phyloP scores from a whole-genome alignment of 2,329 filamentous ascomycete genomes.

The Ustulina deusta region DNA sequence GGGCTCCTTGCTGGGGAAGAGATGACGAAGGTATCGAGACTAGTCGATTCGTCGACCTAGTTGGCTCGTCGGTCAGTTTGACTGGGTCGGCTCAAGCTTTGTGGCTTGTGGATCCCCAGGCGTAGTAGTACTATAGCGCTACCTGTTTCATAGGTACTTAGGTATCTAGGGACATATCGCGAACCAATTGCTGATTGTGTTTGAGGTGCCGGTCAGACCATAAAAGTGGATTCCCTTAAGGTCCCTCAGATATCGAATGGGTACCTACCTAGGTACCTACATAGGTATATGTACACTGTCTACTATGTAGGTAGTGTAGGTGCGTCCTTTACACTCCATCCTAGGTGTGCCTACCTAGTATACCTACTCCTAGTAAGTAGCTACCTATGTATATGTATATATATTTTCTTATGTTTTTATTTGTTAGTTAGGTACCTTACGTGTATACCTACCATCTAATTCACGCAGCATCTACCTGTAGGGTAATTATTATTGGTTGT shows the following conservation, averaged over 20 bases:
- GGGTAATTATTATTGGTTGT: too few species aligned
- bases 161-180: neutral
- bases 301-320: too few species aligned
- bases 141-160: too few species aligned
- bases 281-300: neutral
- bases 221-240: slow-evolving; percentile 16
- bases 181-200: slow-evolving; percentile 5
- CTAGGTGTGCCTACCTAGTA: too few species aligned
- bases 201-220: slow-evolving; percentile 14
- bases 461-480: neutral
- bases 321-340: too few species aligned
- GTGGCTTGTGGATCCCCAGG: slow-evolving; percentile 25
- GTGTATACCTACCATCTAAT: neutral
- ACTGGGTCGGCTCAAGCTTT: slow-evolving; percentile 33
- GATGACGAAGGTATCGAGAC: slow-evolving; percentile 5
- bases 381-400: neutral
- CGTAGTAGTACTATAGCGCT: too few species aligned
- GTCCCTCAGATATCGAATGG: slow-evolving; percentile 1
- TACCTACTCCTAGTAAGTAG: too few species aligned
- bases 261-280: neutral
- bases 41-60: neutral
- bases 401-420: neutral
- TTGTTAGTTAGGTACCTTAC: neutral
- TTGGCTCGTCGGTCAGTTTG: neutral
- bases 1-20: slow-evolving; percentile 6